A percentile compares a stretch with the other conserved stretches of the same genome.
These are phyloP conservation scores for Solanum arcanum DNA, from an alignment of 257 asterid species.

Conservation along the genomic window DNA sequence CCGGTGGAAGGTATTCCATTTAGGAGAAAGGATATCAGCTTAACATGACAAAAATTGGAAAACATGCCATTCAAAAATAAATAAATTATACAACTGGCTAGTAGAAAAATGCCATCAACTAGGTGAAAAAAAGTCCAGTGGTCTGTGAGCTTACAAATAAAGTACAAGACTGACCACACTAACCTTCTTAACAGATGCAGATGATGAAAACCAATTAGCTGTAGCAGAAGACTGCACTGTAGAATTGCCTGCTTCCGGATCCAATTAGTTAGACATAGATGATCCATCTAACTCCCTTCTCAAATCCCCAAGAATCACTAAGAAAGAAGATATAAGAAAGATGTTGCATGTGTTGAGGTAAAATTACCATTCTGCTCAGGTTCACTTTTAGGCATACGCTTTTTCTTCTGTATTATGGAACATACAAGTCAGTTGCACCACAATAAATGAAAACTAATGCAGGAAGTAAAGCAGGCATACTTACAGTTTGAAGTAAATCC, in stretches of 20 bases:
- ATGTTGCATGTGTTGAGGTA: neutral
- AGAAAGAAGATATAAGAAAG: neutral
- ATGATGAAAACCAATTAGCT: conserved; percentile 85
- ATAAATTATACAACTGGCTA: neutral
- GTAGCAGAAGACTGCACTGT: conserved; percentile 57
- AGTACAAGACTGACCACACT: neutral
- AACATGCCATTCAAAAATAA: neutral
- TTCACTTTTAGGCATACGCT: conserved; percentile 32
- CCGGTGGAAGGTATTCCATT: neutral
- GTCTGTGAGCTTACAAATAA: neutral
- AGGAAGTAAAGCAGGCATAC: conserved; percentile 10
- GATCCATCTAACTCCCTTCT: neutral
- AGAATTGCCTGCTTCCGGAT: conserved; percentile 36
- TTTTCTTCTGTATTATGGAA: conserved; percentile 44
- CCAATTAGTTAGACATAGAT: conserved; percentile 13
- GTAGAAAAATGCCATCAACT: neutral
- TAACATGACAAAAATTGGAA: neutral
- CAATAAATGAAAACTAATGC: neutral
- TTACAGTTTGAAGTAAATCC: conserved; percentile 62
- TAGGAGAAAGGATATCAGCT: neutral
- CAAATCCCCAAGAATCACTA: neutral
- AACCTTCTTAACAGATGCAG: conserved; percentile 89
- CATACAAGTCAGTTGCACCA: neutral
- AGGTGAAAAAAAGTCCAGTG: neutral
- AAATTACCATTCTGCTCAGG: conserved; percentile 54